phyloP scores from a whole-genome alignment of 2,329 filamentous ascomycete genomes.

The Cercospora sp. region DNA sequence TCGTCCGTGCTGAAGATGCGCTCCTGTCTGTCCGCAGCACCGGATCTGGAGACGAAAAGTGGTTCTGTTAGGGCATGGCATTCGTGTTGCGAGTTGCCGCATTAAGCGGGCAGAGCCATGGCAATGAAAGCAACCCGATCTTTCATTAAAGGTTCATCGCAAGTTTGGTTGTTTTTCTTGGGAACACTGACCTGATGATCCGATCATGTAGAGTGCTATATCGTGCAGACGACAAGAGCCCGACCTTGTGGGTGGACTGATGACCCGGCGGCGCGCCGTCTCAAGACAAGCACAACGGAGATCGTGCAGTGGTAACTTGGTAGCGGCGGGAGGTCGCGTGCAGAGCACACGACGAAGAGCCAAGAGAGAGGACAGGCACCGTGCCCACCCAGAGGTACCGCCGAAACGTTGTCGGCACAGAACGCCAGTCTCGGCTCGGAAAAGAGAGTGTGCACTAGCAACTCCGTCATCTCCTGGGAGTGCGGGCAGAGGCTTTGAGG shows the following conservation, averaged over 20 bases:
- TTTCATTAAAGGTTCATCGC: not conserved
- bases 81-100: slow-evolving; percentile 47
- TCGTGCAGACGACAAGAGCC: not conserved
- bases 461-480: not conserved
- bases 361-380: not conserved
- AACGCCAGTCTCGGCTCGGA: not conserved
- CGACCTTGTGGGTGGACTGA: not conserved
- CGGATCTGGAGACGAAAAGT: not conserved
- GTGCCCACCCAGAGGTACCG: not conserved
- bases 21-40: not conserved
- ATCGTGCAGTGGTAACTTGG: not conserved
- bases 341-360: not conserved
- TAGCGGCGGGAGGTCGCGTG: not conserved
- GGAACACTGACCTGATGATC: not conserved
- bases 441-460: not conserved
- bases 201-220: not conserved
- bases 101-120: slow-evolving; percentile 42
- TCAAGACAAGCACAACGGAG: slow-evolving; percentile 1
- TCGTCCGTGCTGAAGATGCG: not conserved
- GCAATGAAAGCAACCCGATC: slow-evolving; percentile 23
- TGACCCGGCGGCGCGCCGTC: not conserved
- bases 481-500: not conserved
- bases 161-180: not conserved
- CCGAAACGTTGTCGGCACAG: slow-evolving; percentile 1
- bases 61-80: not conserved